Conservation (phyloP, 768 basidiomycete species). For the Kwoniella dejecticola region DNA sequence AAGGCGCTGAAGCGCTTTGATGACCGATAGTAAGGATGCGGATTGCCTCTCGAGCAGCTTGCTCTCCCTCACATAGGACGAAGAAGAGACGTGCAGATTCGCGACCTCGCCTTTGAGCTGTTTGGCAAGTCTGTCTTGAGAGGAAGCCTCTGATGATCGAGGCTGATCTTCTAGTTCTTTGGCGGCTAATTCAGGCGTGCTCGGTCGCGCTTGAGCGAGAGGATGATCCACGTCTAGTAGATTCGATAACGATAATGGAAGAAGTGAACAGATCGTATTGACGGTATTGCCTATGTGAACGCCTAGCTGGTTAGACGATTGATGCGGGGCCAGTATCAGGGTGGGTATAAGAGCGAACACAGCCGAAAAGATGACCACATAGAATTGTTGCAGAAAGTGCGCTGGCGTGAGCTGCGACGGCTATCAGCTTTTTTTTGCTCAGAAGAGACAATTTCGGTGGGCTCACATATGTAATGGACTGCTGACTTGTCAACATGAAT, state of each 20-base stretch:
- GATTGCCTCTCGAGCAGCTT: conserved; percentile 6
- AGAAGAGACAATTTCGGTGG: too few species aligned
- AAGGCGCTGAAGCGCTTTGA: conserved; percentile 28
- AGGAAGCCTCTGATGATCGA: not conserved
- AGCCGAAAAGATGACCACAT: conserved; percentile 40
- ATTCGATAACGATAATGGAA: conserved; percentile 32
- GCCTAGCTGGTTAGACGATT: conserved; percentile 30
- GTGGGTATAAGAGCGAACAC: conserved; percentile 38
- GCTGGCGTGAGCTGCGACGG: conserved; percentile 26
- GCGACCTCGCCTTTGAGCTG: conserved; percentile 15
- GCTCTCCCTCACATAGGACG: conserved; percentile 10
- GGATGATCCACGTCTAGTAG: conserved; percentile 16
- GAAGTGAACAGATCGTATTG: conserved; percentile 20
- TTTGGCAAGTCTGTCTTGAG: conserved; percentile 18
- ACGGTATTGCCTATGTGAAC: conserved; percentile 20
- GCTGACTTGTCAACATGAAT: conserved; percentile 38
- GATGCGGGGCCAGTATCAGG: conserved; percentile 22
- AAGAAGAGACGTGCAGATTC: conserved; percentile 15
- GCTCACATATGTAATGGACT: conserved; percentile 26
- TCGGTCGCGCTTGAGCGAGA: not conserved
- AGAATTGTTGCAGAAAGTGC: conserved; percentile 37
- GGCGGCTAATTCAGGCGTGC: not conserved
- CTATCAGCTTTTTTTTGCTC: too few species aligned
- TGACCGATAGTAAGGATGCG: conserved; percentile 13
- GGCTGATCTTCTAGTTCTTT: conserved; percentile 14